Evolutionary conservation across 2,329 filamentous ascomycete genomes (phyloP).

Genomic region (Sclerotinia borealis): DNA sequence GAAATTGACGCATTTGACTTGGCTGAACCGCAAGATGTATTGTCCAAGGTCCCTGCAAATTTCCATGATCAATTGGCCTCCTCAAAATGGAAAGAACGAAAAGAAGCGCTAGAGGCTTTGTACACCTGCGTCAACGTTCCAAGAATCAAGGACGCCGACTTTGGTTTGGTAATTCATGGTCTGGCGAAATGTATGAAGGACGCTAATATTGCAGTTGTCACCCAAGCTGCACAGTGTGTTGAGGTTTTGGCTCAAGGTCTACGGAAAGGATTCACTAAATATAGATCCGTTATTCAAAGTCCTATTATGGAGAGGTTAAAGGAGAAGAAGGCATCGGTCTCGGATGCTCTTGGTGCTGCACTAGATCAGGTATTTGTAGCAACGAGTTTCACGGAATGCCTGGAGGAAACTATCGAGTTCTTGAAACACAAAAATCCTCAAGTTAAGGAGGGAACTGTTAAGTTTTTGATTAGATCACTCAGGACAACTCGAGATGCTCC

Average conservation of each 20-base stretch:
- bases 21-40: conserved; percentile 80
- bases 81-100: conserved; percentile 97
- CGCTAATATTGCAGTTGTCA: conserved; percentile 92
- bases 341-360: conserved; percentile 80
- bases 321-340: conserved; percentile 88
- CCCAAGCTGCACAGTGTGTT: conserved; percentile 86
- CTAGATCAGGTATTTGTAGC: conserved; percentile 63
- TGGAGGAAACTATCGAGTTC: conserved; percentile 85
- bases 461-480: conserved; percentile 84
- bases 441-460: conserved; percentile 91
- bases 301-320: conserved; percentile 94
- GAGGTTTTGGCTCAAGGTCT: conserved; percentile 84
- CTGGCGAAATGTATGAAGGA: conserved; percentile 98
- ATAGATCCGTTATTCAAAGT: conserved; percentile 72
- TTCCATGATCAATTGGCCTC: conserved; percentile 80
- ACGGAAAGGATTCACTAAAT: conserved; percentile 70
- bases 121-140: conserved; percentile 74
- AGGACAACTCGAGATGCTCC: conserved; percentile 80
- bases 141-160: conserved; percentile 85
- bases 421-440: conserved; percentile 94
- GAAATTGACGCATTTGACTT: conserved; percentile 79
- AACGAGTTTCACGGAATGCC: conserved; percentile 72
- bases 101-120: conserved; percentile 84
- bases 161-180: conserved; percentile 73
- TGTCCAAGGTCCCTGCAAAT: conserved; percentile 72